Evolutionary conservation across 208 protist genomes (phyloP).

Genomic region (Trichomonas tenax): DNA sequence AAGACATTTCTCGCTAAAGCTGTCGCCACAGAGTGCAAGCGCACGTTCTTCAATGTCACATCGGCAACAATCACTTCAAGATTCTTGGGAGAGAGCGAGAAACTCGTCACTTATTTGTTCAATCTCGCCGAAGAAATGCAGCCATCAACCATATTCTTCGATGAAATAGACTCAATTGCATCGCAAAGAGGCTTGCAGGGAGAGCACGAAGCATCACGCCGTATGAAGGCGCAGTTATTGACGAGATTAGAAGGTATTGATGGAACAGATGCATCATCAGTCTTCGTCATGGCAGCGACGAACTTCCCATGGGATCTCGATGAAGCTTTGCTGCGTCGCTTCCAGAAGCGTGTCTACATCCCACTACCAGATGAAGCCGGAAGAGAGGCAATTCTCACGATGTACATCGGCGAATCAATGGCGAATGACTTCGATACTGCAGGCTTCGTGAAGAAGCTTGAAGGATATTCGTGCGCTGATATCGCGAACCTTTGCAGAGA

Average conservation of each 20-base stretch:
- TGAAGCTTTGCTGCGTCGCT: conserved; percentile 36
- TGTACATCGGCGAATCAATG: neutral
- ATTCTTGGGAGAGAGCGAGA: conserved; percentile 57
- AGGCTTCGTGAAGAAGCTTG: conserved; percentile 41
- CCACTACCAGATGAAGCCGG: conserved; percentile 33
- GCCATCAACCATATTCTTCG: conserved; percentile 62
- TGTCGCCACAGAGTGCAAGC: conserved; percentile 49
- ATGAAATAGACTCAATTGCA: conserved; percentile 50
- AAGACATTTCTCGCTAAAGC: conserved; percentile 59
- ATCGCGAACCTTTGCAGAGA: conserved; percentile 62
- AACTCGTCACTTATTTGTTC: conserved; percentile 60
- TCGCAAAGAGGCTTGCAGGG: neutral
- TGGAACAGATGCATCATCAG: neutral
- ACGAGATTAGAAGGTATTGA: conserved; percentile 37
- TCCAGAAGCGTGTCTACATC: conserved; percentile 43
- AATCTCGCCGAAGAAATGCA: conserved; percentile 48
- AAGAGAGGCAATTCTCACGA: conserved; percentile 3
- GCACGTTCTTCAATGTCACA: conserved; percentile 59
- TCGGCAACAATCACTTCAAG: conserved; percentile 59
- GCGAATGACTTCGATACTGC: conserved; percentile 42
- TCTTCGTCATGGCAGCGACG: conserved; percentile 38
- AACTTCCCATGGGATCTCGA: conserved; percentile 45
- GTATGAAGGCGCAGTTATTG: conserved; percentile 42
- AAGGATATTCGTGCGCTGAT: conserved; percentile 61
- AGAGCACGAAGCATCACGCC: conserved; percentile 38